Conservation (phyloP, 371 early-diverging fungal genomes). For the Vittaforma corneae region DNA sequence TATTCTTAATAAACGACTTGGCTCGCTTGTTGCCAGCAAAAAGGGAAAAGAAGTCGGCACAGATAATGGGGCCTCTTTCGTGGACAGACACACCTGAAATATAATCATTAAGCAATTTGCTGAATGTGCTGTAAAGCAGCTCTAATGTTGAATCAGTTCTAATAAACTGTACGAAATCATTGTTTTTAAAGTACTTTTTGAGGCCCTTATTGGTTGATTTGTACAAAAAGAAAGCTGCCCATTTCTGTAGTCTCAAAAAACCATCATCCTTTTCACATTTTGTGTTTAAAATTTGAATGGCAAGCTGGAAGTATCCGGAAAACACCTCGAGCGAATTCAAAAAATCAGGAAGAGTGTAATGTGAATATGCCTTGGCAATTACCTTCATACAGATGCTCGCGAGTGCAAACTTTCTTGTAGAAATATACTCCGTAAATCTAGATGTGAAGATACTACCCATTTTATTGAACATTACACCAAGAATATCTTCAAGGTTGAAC, state of each 20-base stretch:
- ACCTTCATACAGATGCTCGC: conserved; percentile 45
- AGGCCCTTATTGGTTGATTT: conserved; percentile 48
- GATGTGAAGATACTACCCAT: conserved; percentile 35
- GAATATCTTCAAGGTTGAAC: conserved; percentile 42
- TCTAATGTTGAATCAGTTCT: conserved; percentile 9
- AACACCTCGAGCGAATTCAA: conserved; percentile 25
- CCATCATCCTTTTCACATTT: conserved; percentile 14
- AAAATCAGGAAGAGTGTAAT: conserved; percentile 52
- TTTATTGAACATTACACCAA: conserved; percentile 29
- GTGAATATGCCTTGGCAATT: conserved; percentile 40
- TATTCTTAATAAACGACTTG: conserved; percentile 25
- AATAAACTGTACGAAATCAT: conserved; percentile 25
- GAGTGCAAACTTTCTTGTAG: conserved; percentile 19
- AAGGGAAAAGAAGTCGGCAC: conserved; percentile 39
- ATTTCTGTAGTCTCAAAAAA: conserved; percentile 38
- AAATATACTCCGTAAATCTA: conserved; percentile 16
- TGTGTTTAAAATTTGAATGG: conserved; percentile 30
- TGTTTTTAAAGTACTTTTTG: conserved; percentile 54
- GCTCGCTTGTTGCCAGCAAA: conserved; percentile 23
- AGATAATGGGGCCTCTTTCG: conserved; percentile 18
- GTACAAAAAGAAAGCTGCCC: conserved; percentile 50
- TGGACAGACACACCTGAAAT: not conserved
- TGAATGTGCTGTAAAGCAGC: conserved; percentile 15
- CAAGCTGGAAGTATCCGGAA: conserved; percentile 31
- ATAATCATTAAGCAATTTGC: conserved; percentile 14